Percentiles rank a stretch among this genome's conserved stretches.
Evolutionary conservation across 2,329 filamentous ascomycete species (phyloP).

Genomic region (Penicillium sp.): DNA sequence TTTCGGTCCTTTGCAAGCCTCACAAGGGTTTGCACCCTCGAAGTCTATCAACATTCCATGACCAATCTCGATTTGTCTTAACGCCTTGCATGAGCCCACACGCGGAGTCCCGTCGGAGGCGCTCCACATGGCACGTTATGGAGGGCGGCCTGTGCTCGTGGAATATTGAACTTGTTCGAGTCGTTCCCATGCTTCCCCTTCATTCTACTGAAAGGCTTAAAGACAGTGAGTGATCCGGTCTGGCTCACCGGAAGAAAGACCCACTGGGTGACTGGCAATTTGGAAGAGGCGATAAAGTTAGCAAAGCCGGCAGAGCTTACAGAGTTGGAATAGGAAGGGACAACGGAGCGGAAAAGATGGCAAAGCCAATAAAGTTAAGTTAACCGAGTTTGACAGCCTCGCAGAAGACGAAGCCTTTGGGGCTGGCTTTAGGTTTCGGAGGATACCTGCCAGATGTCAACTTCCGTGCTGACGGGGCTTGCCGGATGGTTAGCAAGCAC

Average conservation of each 20-base stretch:
- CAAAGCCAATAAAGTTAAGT: neutral
- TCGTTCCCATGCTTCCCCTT: neutral
- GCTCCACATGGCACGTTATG: conserved; percentile 4
- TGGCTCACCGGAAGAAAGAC: neutral
- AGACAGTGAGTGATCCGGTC: no score
- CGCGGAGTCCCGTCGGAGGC: conserved; percentile 5
- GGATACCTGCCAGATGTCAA: neutral
- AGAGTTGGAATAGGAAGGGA: neutral
- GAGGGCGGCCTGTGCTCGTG: neutral
- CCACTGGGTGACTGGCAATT: neutral
- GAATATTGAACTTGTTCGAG: no score
- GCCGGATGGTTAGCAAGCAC: neutral
- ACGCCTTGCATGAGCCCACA: neutral
- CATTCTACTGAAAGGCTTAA: neutral
- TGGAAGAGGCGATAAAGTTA: neutral
- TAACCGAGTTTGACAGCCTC: no score
- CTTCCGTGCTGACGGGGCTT: neutral
- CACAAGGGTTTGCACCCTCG: neutral
- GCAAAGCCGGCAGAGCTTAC: neutral
- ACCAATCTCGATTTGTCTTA: conserved; percentile 2
- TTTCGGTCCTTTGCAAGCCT: neutral
- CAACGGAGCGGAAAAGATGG: neutral
- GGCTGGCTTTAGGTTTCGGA: neutral
- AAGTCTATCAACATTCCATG: neutral
- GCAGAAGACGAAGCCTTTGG: neutral